Percentiles rank a stretch among this genome's conserved stretches.
phyloP scores from a whole-genome alignment of 805 yeast species.

The Monosporozyma yasuniensis region DNA sequence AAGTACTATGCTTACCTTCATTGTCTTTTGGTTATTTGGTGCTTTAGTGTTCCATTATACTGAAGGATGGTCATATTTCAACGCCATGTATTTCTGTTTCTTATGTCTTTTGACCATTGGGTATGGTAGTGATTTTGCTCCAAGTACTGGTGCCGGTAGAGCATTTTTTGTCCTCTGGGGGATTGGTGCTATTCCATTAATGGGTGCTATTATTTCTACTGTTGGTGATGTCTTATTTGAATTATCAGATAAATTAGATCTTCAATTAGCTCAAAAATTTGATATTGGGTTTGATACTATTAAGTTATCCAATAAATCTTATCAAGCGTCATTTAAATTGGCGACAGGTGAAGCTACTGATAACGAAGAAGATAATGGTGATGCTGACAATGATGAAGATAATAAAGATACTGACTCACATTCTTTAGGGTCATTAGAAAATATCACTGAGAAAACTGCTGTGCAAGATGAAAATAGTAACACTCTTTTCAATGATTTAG shows the following conservation, averaged over 20 bases:
- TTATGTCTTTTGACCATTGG: constrained; percentile 75
- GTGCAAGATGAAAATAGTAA: not conserved
- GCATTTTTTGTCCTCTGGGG: constrained; percentile 77
- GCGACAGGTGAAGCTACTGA: not conserved
- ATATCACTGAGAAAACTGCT: not conserved
- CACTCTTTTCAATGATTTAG: not conserved
- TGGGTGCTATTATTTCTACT: constrained; percentile 71
- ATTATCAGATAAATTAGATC: constrained; percentile 17
- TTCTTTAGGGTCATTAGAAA: not conserved
- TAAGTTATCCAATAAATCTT: constrained; percentile 8
- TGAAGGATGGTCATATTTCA: constrained; percentile 68
- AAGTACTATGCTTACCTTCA: constrained; percentile 36
- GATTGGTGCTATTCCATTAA: constrained; percentile 71
- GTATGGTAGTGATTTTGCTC: constrained; percentile 76
- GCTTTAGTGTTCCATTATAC: constrained; percentile 50
- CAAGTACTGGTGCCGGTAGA: constrained; percentile 54
- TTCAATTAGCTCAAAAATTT: constrained; percentile 11
- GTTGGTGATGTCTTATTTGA: constrained; percentile 45
- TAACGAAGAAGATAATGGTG: constrained; percentile 1
- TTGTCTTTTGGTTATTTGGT: constrained; percentile 64
- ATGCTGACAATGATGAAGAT: not conserved
- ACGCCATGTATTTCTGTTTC: constrained; percentile 67
- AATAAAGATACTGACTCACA: not conserved
- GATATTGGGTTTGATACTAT: constrained; percentile 7
- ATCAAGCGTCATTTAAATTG: not conserved